Base-by-base conservation (phyloP, 78 protist genomes). In the Protostelium mycophagum region DNA sequence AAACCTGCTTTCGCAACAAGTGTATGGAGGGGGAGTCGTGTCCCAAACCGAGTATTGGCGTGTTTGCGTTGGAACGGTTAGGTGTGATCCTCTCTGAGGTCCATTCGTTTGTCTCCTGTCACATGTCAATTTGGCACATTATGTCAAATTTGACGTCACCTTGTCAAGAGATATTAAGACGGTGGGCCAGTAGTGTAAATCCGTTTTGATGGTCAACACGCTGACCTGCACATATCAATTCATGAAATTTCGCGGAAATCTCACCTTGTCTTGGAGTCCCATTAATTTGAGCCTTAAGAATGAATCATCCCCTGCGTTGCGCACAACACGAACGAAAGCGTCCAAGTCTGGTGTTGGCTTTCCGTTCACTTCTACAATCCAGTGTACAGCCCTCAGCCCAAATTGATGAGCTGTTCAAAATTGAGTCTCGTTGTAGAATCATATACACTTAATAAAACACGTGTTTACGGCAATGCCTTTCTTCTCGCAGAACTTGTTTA, bases 121-220 rank as follows among this genome's bases (percentile, higher is more conserved):
- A n/a, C n/a, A n/a, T n/a, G n/a, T n/a, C n/a, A n/a, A n/a, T n/a
- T n/a, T n/a, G n/a, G n/a, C n/a, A n/a, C n/a, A n/a, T n/a, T n/a
- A n/a, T n/a, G n/a, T n/a, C n/a, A n/a, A n/a, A n/a, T 51, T 5
- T 51, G 31, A 5, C 31, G 31, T 85, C 86, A 16, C 5, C 16
- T 85, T 85, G 36, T 85, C 37, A 5, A 37, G 86, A 37, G 34
- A 23, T 5, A 35, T 37, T 5, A 85, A 16, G 16, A 37, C 86
- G 36, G 89, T 87, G 36, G 88, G 91, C 94, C 94, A 91, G 91
- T 63, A 91, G 38, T 39, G 86, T 28, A 85, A 28, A 36, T 91
- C 94, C 36, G 83, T 86, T 38, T 84, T 89, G 36, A 91, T 29
- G 35, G 94, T 91, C 29, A 89, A n/a, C 83, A 91, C 63, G 38